phyloP scores from a whole-genome alignment of 345 rosid genomes.

The rapeseed (Brassica napus) region DNA sequence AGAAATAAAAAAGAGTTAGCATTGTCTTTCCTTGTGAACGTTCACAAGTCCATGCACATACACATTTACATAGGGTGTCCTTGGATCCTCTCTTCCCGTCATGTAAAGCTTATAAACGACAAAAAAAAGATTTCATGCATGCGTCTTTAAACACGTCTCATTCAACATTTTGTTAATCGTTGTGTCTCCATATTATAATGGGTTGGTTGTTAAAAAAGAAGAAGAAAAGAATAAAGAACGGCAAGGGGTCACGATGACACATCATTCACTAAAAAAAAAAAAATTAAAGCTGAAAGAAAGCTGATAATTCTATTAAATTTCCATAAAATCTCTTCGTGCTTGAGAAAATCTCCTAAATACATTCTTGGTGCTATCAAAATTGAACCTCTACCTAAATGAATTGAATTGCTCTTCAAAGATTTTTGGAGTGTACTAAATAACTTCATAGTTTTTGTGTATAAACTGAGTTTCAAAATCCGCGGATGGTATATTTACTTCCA shows the following conservation, averaged over 20 bases:
- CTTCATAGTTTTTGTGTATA: neutral
- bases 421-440: neutral
- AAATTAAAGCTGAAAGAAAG: constrained; percentile 5
- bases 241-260: constrained; percentile 29
- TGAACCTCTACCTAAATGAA: neutral
- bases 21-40: neutral
- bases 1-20: neutral
- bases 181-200: constrained; percentile 14
- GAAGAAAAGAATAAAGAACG: constrained; percentile 2
- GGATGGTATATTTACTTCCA: neutral
- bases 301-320: neutral
- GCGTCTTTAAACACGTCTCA: neutral
- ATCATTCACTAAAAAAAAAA: constrained; percentile 17
- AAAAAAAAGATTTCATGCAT: constrained; percentile 8
- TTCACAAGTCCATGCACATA: constrained; percentile 1
- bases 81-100: neutral
- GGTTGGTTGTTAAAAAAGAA: neutral
- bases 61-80: neutral
- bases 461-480: neutral
- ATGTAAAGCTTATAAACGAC: constrained; percentile 14
- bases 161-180: neutral
- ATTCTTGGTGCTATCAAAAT: constrained; percentile 1
- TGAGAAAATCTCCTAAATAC: neutral
- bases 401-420: neutral
- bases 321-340: neutral